Percentiles rank a stretch among this genome's conserved stretches.
Evolutionary conservation across 164 flowering plant genomes (phyloP).

Genomic region (Magnolia sinica): DNA sequence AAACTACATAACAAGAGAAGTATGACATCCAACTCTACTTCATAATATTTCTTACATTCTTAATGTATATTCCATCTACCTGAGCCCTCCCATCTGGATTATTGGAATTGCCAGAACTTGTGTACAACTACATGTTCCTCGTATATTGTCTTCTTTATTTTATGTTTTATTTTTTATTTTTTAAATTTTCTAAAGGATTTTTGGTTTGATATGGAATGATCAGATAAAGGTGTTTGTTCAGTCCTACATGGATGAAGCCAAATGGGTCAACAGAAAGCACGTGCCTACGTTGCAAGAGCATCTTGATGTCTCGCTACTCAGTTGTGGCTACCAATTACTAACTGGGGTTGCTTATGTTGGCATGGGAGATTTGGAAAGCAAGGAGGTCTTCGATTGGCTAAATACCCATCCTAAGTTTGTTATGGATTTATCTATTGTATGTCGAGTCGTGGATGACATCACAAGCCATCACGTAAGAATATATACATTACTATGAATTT

Average conservation of each 20-base stretch:
- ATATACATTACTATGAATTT: not conserved
- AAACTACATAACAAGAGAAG: not conserved
- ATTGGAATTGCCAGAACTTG: too few species aligned
- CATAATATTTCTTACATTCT: too few species aligned
- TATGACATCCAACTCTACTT: too few species aligned
- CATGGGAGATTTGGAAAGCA: not conserved
- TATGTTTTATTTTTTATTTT: not conserved
- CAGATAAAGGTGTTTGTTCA: not conserved
- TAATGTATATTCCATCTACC: too few species aligned
- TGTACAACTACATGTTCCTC: too few species aligned
- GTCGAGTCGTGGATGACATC: not conserved
- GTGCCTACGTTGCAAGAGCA: conserved; percentile 32
- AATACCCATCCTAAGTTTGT: not conserved
- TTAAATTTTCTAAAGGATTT: not conserved
- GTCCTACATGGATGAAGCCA: conserved; percentile 27
- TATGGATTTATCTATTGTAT: not conserved
- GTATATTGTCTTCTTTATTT: too few species aligned
- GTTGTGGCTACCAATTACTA: not conserved
- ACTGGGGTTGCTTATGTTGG: not conserved
- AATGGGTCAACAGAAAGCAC: conserved; percentile 22
- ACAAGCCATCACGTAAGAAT: not conserved
- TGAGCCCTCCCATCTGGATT: too few species aligned
- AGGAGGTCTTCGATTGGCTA: not conserved
- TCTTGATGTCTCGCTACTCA: conserved; percentile 3
- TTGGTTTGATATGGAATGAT: not conserved